Conservation (phyloP, 805 yeast genomes). For the Starmerella bombicola region DNA sequence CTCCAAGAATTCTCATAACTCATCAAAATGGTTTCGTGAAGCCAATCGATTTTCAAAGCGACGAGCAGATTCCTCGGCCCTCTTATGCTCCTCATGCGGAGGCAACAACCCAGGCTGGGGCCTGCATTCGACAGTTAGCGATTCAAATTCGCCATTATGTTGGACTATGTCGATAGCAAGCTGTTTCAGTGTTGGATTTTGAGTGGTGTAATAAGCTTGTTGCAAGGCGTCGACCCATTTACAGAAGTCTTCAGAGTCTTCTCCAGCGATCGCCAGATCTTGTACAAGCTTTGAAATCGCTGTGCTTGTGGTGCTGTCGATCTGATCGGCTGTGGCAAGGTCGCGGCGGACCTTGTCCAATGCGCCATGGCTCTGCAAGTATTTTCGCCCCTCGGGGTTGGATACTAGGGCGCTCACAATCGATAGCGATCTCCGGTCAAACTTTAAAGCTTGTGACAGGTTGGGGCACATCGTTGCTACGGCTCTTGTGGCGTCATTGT, state of each 20-base stretch:
- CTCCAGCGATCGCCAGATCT: conserved; percentile 13
- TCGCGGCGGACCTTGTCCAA: conserved; percentile 3
- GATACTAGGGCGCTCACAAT: conserved; percentile 17
- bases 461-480: conserved; percentile 3
- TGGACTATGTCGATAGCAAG: conserved; percentile 12
- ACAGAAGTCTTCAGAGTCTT: conserved; percentile 12
- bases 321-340: not conserved
- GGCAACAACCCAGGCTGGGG: conserved; percentile 15
- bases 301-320: not conserved
- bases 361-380: not conserved
- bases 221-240: conserved; percentile 16
- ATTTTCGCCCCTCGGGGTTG: conserved; percentile 11
- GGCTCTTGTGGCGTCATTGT: conserved; percentile 40
- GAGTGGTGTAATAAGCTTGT: conserved; percentile 8
- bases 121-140: conserved; percentile 9
- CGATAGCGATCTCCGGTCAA: conserved; percentile 11
- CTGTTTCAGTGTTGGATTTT: conserved; percentile 3
- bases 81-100: conserved; percentile 8
- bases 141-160: conserved; percentile 11
- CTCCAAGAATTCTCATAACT: conserved; percentile 6
- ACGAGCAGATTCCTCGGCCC: conserved; percentile 8
- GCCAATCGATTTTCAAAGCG: conserved; percentile 6
- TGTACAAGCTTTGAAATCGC: conserved; percentile 11
- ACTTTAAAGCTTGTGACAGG: not conserved
- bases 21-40: conserved; percentile 12